Conservation (phyloP, 345 rosid species). For the Salix suchowensis region DNA sequence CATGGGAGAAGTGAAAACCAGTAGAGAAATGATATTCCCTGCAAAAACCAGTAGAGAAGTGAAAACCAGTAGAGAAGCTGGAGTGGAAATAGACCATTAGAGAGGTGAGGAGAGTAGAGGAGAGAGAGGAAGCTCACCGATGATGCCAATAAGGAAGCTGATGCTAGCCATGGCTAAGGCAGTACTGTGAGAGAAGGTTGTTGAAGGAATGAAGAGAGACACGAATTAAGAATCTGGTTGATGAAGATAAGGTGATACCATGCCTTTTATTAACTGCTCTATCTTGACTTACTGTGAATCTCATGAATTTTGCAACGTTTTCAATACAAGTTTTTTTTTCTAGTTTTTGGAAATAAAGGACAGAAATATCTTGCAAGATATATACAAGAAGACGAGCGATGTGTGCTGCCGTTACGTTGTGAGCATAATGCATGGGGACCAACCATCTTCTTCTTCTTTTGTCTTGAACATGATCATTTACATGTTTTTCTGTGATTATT, state of each 20-base stretch:
- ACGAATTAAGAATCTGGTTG: not conserved
- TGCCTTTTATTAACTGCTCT: not conserved
- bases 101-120: not conserved
- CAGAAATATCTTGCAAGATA: too few species aligned
- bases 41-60: constrained; percentile 1
- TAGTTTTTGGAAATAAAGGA: too few species aligned
- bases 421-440: not conserved
- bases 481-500: not conserved
- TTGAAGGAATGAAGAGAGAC: not conserved
- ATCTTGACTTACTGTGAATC: too few species aligned
- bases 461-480: not conserved
- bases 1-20: constrained; percentile 55
- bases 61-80: not conserved
- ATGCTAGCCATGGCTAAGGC: constrained; percentile 29
- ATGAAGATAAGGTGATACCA: not conserved
- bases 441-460: not conserved
- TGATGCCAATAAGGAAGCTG: constrained; percentile 49
- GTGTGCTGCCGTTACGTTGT: not conserved
- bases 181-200: not conserved
- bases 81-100: not conserved
- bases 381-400: too few species aligned
- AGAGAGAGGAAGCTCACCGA: constrained; percentile 26
- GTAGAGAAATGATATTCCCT: constrained; percentile 52
- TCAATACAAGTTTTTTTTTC: too few species aligned
- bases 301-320: constrained; percentile 10